A percentile compares a stretch with the other conserved stretches of the same genome.
Conservation (phyloP, 2,329 filamentous ascomycete species). For the Pseudomassariella vexata region DNA sequence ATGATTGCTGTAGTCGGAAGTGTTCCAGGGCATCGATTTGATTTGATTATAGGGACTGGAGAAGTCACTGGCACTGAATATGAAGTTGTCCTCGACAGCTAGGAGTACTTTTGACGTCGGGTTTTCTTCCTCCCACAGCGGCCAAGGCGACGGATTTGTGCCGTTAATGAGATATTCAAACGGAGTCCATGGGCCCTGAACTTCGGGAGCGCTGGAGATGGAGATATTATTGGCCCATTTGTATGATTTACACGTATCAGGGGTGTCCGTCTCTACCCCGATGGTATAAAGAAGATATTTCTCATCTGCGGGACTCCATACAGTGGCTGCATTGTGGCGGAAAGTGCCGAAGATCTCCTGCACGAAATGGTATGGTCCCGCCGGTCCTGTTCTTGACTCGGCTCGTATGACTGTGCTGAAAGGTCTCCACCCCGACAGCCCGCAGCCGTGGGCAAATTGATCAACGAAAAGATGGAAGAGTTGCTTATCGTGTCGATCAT, state of each 20-base stretch:
- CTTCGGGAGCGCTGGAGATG: slow-evolving; percentile 20
- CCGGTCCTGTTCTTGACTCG: slow-evolving; percentile 35
- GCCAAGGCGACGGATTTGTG: slow-evolving; percentile 37
- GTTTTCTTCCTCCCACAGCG: slow-evolving; percentile 23
- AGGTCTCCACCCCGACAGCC: slow-evolving; percentile 39
- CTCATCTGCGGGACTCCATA: slow-evolving; percentile 37
- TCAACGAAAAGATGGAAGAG: slow-evolving; percentile 40
- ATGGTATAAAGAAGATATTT: slow-evolving; percentile 40
- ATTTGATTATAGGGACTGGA: slow-evolving; percentile 19
- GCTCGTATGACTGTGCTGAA: slow-evolving; percentile 38
- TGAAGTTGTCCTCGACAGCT: slow-evolving; percentile 27
- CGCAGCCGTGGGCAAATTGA: slow-evolving; percentile 39
- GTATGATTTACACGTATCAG: slow-evolving; percentile 16
- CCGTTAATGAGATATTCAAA: slow-evolving; percentile 13
- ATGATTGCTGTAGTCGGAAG: slow-evolving; percentile 17
- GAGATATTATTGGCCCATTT: slow-evolving; percentile 25
- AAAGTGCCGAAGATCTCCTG: slow-evolving; percentile 35
- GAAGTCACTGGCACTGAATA: slow-evolving; percentile 24
- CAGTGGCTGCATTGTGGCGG: slow-evolving; percentile 37
- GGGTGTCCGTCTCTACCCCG: slow-evolving; percentile 25
- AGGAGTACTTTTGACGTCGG: slow-evolving; percentile 24
- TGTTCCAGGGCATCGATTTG: slow-evolving; percentile 17
- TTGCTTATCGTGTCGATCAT: slow-evolving; percentile 28
- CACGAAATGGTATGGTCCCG: slow-evolving; percentile 36
- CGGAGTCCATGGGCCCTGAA: slow-evolving; percentile 13